These are phyloP conservation scores for Kwoniella newhampshirensis DNA, from an alignment of 768 basidiomycete species.

Conservation along the genomic window DNA sequence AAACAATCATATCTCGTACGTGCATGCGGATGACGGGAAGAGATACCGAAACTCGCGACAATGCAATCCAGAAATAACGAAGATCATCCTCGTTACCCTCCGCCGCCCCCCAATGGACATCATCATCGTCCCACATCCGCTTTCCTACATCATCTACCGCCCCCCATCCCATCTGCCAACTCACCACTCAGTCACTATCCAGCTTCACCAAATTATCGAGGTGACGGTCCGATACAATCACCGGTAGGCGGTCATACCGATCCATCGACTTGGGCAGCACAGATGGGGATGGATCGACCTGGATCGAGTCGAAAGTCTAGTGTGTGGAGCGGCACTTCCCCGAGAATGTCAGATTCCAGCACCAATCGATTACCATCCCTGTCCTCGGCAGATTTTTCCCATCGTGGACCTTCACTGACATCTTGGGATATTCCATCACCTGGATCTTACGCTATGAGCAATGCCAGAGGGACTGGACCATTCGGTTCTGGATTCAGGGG, in stretches of 20 bases:
- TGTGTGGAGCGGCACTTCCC: conserved; percentile 14
- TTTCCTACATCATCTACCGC: conserved; percentile 27
- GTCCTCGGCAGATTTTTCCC: conserved; percentile 16
- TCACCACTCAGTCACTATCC: conserved; percentile 23
- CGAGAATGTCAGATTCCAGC: conserved; percentile 8
- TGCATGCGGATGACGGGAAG: no score
- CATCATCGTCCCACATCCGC: conserved; percentile 14
- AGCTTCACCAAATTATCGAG: conserved; percentile 19
- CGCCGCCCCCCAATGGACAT: conserved; percentile 4
- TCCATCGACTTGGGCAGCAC: conserved; percentile 27
- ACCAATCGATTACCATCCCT: conserved; percentile 26
- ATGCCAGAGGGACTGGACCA: conserved; percentile 9
- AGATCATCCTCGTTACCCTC: conserved; percentile 15
- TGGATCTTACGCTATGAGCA: conserved; percentile 19
- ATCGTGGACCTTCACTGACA: conserved; percentile 12
- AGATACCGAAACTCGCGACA: background rate
- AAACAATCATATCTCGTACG: no score
- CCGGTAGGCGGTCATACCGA: conserved; percentile 30
- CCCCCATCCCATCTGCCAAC: conserved; percentile 24
- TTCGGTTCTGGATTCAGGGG: conserved; percentile 5
- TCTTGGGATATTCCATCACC: conserved; percentile 25
- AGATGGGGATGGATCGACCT: conserved; percentile 1
- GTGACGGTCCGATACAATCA: conserved; percentile 18
- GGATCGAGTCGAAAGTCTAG: conserved; percentile 5
- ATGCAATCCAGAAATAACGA: conserved; percentile 10